These are phyloP conservation scores for Phytophthora pisi DNA, from an alignment of 352 stramenopile species.

Conservation along the genomic window DNA sequence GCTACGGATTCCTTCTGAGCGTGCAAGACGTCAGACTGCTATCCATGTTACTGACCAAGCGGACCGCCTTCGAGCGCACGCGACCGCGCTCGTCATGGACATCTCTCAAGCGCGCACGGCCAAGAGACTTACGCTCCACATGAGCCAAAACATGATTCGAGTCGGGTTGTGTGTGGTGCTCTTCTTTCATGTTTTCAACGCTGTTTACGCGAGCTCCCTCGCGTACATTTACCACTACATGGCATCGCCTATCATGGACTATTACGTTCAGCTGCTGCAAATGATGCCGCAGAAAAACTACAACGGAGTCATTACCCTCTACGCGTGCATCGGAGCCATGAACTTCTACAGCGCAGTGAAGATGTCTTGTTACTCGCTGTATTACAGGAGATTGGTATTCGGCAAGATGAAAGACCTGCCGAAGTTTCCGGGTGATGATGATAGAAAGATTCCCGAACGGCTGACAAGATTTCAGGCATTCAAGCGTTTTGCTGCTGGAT, in stretches of 20 bases:
- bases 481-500: slow-evolving; percentile 17
- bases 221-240: slow-evolving; percentile 40
- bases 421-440: background rate
- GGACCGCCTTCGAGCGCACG: slow-evolving; percentile 19
- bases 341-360: slow-evolving; percentile 34
- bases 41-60: slow-evolving; percentile 22
- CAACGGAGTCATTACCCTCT: slow-evolving; percentile 22
- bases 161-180: slow-evolving; percentile 32
- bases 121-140: slow-evolving; percentile 25
- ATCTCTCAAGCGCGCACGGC: slow-evolving; percentile 27
- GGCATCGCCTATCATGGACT: slow-evolving; percentile 32
- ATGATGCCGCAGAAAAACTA: slow-evolving; percentile 46
- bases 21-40: slow-evolving; percentile 8
- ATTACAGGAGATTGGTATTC: slow-evolving; percentile 36
- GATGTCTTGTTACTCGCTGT: slow-evolving; percentile 35
- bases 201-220: slow-evolving; percentile 26
- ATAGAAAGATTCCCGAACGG: background rate
- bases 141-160: slow-evolving; percentile 23
- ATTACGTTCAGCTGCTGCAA: slow-evolving; percentile 34
- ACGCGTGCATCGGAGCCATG: slow-evolving; percentile 29
- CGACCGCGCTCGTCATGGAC: slow-evolving; percentile 26
- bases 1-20: slow-evolving; percentile 2
- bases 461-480: slow-evolving; percentile 5
- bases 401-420: slow-evolving; percentile 11
- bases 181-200: slow-evolving; percentile 42